Conservation (phyloP, 345 rosid genomes). For the Salix dunnii region DNA sequence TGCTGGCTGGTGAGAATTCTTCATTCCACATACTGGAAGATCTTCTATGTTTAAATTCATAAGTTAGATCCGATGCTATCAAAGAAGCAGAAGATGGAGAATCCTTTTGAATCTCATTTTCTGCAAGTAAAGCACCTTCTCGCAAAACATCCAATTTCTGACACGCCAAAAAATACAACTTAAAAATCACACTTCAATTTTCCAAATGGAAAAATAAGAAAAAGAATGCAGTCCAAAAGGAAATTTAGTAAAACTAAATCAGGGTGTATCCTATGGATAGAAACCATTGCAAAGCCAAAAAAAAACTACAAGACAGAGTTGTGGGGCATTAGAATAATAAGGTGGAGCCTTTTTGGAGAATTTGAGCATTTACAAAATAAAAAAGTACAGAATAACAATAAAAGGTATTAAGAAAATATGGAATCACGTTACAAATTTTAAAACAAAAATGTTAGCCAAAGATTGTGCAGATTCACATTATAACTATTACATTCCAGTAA, state of each 20-base stretch:
- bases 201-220: background rate
- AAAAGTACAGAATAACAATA: background rate
- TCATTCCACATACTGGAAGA: slow-evolving; percentile 80
- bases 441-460: background rate
- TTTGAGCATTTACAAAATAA: background rate
- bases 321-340: background rate
- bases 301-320: background rate
- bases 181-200: background rate
- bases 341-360: background rate
- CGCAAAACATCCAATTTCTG: slow-evolving; percentile 55
- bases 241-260: background rate
- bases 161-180: slow-evolving; percentile 8
- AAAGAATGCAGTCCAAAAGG: background rate
- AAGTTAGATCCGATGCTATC: slow-evolving; percentile 48
- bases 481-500: background rate
- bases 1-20: slow-evolving; percentile 62
- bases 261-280: background rate
- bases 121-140: slow-evolving; percentile 54
- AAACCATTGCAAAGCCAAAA: background rate
- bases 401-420: background rate
- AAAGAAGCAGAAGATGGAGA: slow-evolving; percentile 47
- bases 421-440: background rate
- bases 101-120: slow-evolving; percentile 53
- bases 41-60: slow-evolving; percentile 55
- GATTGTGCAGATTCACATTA: background rate